Evolutionary conservation across 2,329 filamentous ascomycete species (phyloP).

Genomic region (Domatiomyces catenatus): DNA sequence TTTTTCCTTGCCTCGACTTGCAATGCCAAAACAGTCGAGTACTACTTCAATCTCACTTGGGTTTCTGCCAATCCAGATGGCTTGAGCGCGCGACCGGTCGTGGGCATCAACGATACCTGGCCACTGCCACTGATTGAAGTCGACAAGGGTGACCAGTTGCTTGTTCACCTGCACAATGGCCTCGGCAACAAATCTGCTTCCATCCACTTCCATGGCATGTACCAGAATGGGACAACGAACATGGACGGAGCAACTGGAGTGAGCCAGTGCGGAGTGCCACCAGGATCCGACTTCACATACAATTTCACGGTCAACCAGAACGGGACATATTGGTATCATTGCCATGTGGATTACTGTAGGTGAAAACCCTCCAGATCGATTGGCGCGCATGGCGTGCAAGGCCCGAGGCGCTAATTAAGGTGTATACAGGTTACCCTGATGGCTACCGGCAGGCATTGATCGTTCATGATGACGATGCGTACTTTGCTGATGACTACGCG

Average conservation of each 20-base stretch:
- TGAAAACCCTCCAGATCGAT: neutral
- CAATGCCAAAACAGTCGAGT: constrained; percentile 25
- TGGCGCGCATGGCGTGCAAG: no score
- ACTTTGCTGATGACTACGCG: constrained; percentile 37
- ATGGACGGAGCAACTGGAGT: constrained; percentile 60
- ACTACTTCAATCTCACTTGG: constrained; percentile 41
- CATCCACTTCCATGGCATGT: constrained; percentile 65
- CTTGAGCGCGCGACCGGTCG: constrained; percentile 36
- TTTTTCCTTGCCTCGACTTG: constrained; percentile 2
- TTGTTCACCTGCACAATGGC: constrained; percentile 55
- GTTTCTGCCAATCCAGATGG: constrained; percentile 41
- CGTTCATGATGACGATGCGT: constrained; percentile 43
- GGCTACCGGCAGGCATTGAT: constrained; percentile 52
- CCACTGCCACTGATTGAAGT: constrained; percentile 58
- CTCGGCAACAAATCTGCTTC: constrained; percentile 50
- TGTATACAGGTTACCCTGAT: constrained; percentile 38
- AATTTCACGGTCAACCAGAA: constrained; percentile 44
- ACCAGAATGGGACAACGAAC: constrained; percentile 56
- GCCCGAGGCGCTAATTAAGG: neutral
- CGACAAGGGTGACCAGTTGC: constrained; percentile 55
- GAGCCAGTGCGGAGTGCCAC: constrained; percentile 52
- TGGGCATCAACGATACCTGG: constrained; percentile 61
- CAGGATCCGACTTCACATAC: constrained; percentile 49
- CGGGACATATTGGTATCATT: constrained; percentile 53
- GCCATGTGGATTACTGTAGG: constrained; percentile 42